Conservation (phyloP, 306 rosid genomes). For the Psophocarpus tetragonolobus region DNA sequence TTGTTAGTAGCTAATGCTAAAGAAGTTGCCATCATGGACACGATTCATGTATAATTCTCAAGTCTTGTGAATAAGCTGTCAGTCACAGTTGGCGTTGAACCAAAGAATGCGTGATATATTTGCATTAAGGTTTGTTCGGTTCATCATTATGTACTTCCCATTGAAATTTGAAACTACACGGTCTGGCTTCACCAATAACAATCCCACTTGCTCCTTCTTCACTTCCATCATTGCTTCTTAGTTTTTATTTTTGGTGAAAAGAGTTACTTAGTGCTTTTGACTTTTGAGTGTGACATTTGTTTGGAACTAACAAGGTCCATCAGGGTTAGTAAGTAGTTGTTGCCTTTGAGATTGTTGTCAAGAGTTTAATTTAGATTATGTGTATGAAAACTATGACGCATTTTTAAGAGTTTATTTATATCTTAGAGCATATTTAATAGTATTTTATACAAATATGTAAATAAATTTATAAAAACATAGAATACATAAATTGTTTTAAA, state of each 20-base stretch:
- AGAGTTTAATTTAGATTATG: too few species aligned
- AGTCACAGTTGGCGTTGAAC: neutral
- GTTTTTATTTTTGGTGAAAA: neutral
- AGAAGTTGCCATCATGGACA: conserved; percentile 16
- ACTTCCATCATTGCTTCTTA: conserved; percentile 4
- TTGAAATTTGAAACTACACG: neutral
- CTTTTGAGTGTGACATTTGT: too few species aligned
- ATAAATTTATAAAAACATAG: too few species aligned
- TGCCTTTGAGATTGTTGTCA: too few species aligned
- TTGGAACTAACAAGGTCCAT: too few species aligned
- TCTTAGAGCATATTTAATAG: too few species aligned
- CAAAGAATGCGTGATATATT: neutral
- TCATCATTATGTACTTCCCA: conserved; percentile 3
- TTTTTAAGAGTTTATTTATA: too few species aligned
- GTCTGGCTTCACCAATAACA: neutral
- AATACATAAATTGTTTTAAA: too few species aligned
- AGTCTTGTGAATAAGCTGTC: neutral
- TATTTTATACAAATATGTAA: too few species aligned
- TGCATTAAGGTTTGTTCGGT: neutral
- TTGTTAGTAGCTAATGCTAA: neutral
- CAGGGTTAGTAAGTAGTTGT: too few species aligned
- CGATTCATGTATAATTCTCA: neutral
- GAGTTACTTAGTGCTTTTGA: neutral
- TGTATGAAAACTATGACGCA: too few species aligned
- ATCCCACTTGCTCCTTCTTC: neutral